A percentile compares a stretch with the other conserved stretches of the same genome.
Evolutionary conservation across 2,329 filamentous ascomycete species (phyloP).

Genomic region (Furcasterigmium sp.): DNA sequence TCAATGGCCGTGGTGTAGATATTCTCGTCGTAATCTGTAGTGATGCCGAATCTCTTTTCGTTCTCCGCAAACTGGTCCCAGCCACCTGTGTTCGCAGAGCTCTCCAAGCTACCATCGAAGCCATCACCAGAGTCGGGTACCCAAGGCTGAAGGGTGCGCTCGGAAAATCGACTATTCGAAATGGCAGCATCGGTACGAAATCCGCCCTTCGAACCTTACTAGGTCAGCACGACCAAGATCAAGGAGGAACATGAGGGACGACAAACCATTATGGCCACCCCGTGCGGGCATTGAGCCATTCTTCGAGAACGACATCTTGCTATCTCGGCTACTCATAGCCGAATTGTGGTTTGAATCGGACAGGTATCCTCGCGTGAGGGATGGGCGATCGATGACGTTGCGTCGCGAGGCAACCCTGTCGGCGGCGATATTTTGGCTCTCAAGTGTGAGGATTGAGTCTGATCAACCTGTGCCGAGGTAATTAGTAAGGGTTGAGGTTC

Average conservation of each 20-base stretch:
- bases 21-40: slow-evolving; percentile 88
- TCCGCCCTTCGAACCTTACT: slow-evolving; percentile 55
- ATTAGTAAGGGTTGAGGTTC: no score
- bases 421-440: no score
- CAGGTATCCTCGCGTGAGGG: no score
- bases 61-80: slow-evolving; percentile 98
- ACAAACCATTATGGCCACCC: neutral
- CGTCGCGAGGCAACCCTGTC: no score
- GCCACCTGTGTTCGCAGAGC: slow-evolving; percentile 35
- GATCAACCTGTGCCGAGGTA: no score
- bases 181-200: slow-evolving; percentile 91
- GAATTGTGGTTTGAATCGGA: neutral
- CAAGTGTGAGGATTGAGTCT: no score
- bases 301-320: neutral
- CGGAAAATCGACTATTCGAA: slow-evolving; percentile 65
- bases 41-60: slow-evolving; percentile 79
- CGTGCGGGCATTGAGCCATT: neutral
- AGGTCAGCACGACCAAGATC: slow-evolving; percentile 7
- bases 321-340: neutral
- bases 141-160: slow-evolving; percentile 79
- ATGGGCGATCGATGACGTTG: no score
- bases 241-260: neutral
- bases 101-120: slow-evolving; percentile 67
- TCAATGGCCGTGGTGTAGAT: slow-evolving; percentile 92
- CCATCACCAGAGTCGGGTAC: slow-evolving; percentile 60